Evolutionary conservation across 345 rosid species (phyloP), one percentile per base, ranked within the genome.

Genomic region (Diplotaxis tenuifolia): DNA sequence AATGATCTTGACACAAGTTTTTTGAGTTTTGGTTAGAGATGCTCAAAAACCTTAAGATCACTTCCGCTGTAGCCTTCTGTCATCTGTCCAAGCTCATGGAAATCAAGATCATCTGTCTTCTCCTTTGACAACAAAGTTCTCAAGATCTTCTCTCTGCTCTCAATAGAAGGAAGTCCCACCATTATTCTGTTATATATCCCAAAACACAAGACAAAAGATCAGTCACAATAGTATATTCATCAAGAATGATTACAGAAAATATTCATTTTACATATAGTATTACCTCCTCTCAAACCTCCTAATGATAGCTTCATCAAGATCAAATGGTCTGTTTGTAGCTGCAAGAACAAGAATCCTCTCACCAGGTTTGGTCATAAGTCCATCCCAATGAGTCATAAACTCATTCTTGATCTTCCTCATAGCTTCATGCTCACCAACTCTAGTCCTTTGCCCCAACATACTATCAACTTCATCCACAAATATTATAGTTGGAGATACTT

Each of bases 351-450:
- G 91, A 80, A 96, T 90, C 53, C 89, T 79, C 66, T 92, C 97
- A 12, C 93, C 95, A 0, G 91, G 29, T 79, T 90, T 96, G 25
- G 97, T 87, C 89, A 92, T 71, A 38, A 96, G 81, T 14, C 98
- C 99, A 82, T 96, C 99, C 99, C 99, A 96, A 74, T 92, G 99
- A 0, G 96, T 73, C 99, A 92, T 96, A 86, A 96, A 96, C 83
- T 95, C 97, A 10, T 95, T 95, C 81, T 95, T 92, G 40, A 92
- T 95, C 85, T 90, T 95, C 54, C 97, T 79, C 99, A 92, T 96
- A 9, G 99, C 98, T 84, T 96, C 98, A 62, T 96, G 99, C 84
- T 96, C 99, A 47, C 98, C 97, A 70, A 86, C 88, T 77, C 98
- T 84, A 10, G 98, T 89, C 45, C 97, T 83, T 80, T 96, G 99